phyloP scores from a whole-genome alignment of 2,329 filamentous ascomycete genomes.

The Aphanocladium album region DNA sequence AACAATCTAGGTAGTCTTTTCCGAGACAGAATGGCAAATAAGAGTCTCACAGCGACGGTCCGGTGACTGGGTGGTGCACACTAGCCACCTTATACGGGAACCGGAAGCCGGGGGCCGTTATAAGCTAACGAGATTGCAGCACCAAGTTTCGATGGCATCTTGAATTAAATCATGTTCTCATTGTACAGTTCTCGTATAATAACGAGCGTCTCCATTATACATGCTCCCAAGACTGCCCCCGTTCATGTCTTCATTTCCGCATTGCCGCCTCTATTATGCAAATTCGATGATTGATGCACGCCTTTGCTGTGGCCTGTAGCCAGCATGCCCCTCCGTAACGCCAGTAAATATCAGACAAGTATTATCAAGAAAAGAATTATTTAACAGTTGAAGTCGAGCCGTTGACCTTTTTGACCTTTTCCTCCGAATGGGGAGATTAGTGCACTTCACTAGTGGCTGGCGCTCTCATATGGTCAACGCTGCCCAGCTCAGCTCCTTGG shows the following conservation, averaged over 20 bases:
- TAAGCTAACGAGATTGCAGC: not conserved
- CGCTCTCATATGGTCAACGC: constrained; percentile 44
- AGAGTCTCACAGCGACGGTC: not conserved
- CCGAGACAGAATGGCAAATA: not conserved
- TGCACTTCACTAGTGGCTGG: constrained; percentile 14
- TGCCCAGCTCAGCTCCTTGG: constrained; percentile 65
- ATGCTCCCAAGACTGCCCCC: not conserved
- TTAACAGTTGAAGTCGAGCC: not conserved
- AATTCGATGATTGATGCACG: not conserved
- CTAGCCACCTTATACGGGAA: not conserved
- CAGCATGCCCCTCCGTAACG: not conserved
- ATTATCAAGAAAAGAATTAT: not conserved
- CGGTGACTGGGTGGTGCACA: not conserved
- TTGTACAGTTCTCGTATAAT: not conserved
- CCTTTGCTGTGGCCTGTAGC: not conserved
- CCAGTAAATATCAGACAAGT: constrained; percentile 1
- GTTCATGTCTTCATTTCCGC: not conserved
- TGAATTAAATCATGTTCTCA: not conserved
- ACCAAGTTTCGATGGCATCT: not conserved
- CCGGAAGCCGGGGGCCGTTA: not conserved
- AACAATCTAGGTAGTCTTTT: not conserved
- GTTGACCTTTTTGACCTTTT: not conserved
- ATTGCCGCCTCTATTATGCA: constrained; percentile 1
- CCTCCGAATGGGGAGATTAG: not conserved
- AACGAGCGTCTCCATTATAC: not conserved